Base-by-base conservation (phyloP, 1,284 basidiomycete species). In the Wolfiporia cocos region DNA sequence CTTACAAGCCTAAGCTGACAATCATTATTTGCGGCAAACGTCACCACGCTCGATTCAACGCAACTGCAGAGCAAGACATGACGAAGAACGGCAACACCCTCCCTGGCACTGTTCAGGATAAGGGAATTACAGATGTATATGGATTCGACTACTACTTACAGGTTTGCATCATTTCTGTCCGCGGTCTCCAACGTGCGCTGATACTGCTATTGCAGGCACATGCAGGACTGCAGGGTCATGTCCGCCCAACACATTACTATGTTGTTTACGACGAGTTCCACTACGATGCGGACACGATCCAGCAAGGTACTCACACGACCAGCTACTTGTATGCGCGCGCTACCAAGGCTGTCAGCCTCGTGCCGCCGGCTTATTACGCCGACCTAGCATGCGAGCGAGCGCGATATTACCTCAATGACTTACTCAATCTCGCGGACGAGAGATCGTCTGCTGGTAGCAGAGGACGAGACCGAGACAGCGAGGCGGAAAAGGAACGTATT, bases 71-170 rank as follows among this genome's bases (percentile, higher is more conserved):
- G 0, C 52, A 65, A 4, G 53, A 68, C 33, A 76, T 72, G 2
- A 73, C 76, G 48, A 67, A 58, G 43, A 83, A 81, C 48, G 83
- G 84, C 1, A 89, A 89, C 53, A 85, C 84, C 0, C 70, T 68
- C 3, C 79, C 86, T 0, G 86, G 86, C 1, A 86, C 86, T 0
- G 74, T 89, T 6, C 76, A 86, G 14, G 86, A 89, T 59, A 73
- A 76, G 52, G 86, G 86, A 2, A 65, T 86, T 30, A 86, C 85
- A 3, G 73, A 74, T 4, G 70, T 86, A 2, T 85, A 77, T 55
- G 77, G 81, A 44, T 83, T 79, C 46, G 86, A 89, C 51, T 89
- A 86, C 55, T 88, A 86, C 54, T 73, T 89, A 0, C 86, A 88
- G 67, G 59, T 56, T 9, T 12, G 55, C 44, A 12, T 6, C 12